phyloP scores from a whole-genome alignment of 169 alveolate species.

The Miamiensis avidus region DNA sequence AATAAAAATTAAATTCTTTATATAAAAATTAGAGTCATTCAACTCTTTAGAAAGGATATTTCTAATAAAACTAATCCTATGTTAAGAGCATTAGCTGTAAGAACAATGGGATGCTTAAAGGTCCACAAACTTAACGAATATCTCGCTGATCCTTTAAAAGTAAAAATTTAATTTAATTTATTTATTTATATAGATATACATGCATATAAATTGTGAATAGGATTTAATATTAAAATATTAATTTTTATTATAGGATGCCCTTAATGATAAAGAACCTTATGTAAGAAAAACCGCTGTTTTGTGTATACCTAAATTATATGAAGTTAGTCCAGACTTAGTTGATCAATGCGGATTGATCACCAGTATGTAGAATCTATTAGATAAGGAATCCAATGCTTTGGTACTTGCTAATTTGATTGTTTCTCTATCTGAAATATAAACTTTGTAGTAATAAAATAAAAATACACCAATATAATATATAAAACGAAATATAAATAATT shows the following conservation, averaged over 20 bases:
- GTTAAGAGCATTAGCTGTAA: conserved; percentile 96
- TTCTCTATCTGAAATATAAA: conserved; percentile 92
- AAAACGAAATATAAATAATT: neutral
- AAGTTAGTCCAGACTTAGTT: conserved; percentile 90
- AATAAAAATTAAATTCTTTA: no score
- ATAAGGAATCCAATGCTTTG: conserved; percentile 93
- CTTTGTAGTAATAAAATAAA: conserved; percentile 64
- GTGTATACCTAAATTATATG: conserved; percentile 96
- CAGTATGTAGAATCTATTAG: conserved; percentile 84
- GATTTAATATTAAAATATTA: no score
- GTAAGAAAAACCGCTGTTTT: conserved; percentile 98
- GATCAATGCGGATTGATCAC: conserved; percentile 93
- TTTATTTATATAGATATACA: no score
- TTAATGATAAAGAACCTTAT: conserved; percentile 97
- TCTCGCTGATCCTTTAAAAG: conserved; percentile 93
- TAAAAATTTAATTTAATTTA: no score
- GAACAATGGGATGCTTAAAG: conserved; percentile 98
- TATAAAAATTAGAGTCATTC: conserved; percentile 85
- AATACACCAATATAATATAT: no score
- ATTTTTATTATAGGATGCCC: conserved; percentile 72
- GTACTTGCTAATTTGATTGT: conserved; percentile 97
- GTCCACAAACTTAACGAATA: conserved; percentile 93
- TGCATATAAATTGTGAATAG: neutral
- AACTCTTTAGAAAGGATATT: conserved; percentile 96
- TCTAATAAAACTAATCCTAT: conserved; percentile 86